Base-by-base conservation (phyloP, 2,329 filamentous ascomycete genomes). In the Gaeumannomyces sp. region DNA sequence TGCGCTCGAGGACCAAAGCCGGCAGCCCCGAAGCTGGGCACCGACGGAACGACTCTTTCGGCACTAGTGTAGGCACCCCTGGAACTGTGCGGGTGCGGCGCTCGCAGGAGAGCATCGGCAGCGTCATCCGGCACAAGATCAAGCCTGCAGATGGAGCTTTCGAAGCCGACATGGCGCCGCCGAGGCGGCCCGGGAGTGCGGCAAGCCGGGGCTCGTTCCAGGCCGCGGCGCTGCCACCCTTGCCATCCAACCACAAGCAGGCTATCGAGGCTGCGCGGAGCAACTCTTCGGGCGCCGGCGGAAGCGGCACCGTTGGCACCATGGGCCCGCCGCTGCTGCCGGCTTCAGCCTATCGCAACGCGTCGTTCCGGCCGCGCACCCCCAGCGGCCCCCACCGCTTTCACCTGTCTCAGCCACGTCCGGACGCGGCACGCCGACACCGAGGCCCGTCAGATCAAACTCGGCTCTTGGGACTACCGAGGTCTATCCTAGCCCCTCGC, bases 261-360 rank as follows among this genome's bases (percentile, higher is more conserved):
- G 88, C 85, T 65, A 97, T 97, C 70, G 89, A 94, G 71, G 91
- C 92, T 61, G 92, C 91, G 56, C 88, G 87, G 67, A 81, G 83
- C 33, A 78, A 79, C 28, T 86, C 85, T 6, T 77, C 82, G 67
- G 71, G 83, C 59, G n/a, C n/a, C n/a, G 68, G 67, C 6, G 64
- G 72, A 56, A 78, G 75, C 69, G 78, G 76, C 53, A 75, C 71
- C 25, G 11, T 56, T 28, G 70, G 72, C 63, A 72, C 71, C 64
- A 97, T 97, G 93, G 92, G 90, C 3, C 94, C 94, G 61, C 94
- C 94, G n/a, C 75, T 86, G 58, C 83, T 91, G 71, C 92, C 93
- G 38, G 92, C 93, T 61, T 96, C 92, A 66, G 90, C 89, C 2
- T 77, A 80, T 74, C 77, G 77, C 61, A 72, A 78, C 66, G 70